Conservation (phyloP, 139 green algal species). For the Haematococcus lacustris region DNA sequence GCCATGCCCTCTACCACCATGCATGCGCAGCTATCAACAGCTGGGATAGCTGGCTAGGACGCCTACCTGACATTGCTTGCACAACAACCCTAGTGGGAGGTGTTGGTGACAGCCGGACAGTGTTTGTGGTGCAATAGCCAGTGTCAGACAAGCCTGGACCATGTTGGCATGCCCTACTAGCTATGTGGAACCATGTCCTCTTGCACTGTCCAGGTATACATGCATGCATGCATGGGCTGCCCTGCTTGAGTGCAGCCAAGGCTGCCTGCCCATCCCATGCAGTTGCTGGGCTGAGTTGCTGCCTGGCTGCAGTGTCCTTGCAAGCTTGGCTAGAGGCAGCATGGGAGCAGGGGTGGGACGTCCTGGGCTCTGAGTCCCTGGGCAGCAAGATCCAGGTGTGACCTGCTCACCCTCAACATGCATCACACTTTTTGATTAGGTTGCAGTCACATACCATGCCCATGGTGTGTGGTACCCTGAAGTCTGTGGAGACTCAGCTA, state of each 20-base stretch:
- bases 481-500: not conserved
- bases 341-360: slow-evolving; percentile 49
- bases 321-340: slow-evolving; percentile 59
- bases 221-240: not conserved
- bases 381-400: slow-evolving; percentile 27
- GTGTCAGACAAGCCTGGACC: not conserved
- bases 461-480: not conserved
- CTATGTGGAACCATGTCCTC: not conserved
- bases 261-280: not conserved
- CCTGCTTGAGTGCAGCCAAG: not conserved
- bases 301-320: slow-evolving; percentile 35
- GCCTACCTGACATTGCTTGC: not conserved
- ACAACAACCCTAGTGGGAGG: not conserved
- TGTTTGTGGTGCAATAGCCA: not conserved
- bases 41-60: not conserved
- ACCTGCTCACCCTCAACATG: not conserved
- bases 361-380: slow-evolving; percentile 41
- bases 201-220: not conserved
- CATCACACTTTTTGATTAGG: not conserved
- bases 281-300: no score
- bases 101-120: not conserved
- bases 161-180: not conserved
- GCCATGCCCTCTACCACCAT: not conserved
- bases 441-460: not conserved
- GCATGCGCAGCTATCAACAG: no score